Base-by-base conservation (phyloP, 306 rosid genomes). In the Rosa multiflora region DNA sequence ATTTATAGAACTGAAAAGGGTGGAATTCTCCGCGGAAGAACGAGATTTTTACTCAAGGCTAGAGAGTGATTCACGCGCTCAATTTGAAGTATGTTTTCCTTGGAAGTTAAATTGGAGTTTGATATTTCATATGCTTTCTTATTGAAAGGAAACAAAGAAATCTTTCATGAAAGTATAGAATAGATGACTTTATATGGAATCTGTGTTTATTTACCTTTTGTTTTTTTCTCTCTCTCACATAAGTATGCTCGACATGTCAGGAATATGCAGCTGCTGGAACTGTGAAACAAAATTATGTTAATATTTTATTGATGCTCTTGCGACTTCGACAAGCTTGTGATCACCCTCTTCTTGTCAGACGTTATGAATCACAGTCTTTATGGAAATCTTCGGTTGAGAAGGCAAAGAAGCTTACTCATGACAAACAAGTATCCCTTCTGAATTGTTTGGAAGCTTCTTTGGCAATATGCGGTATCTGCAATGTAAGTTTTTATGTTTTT, bases 321-420 rank as follows among this genome's bases (percentile, higher is more conserved):
- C 97, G 99, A 73, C 99, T 96, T 88, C 92, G 99, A 80, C 99
- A 96, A 91, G 99, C 99, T 73, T 96, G 99, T 67, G 99, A 96
- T 78, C 99, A 96, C 79, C 99, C 98, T 78, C 87, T 88, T 43
- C 97, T 96, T 80, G 99, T 96, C 39, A 91, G 88, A 87, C 89
- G 85, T 58, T 88, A 89, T 73, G 81, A 89, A 81, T 91, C 98
- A 72, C 83, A 87, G 59, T 80, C 99, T 64, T 79, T 84, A 7
- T 91, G 95, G 99, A 89, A 79, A 84, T 88, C 97, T 70, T 89
- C 99, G 8, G 85, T 82, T 78, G 99, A 93, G 81, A 82, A 73
- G 80, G 94, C 94, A 37, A 91, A 89, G 85, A 96, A 89, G 80
- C 96, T 96, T 88, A 85, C 98, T 56, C 88, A 70, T 69, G 98